Evolutionary conservation across 768 basidiomycete species (phyloP).

Genomic region (Macrolepiota albuminosa): DNA sequence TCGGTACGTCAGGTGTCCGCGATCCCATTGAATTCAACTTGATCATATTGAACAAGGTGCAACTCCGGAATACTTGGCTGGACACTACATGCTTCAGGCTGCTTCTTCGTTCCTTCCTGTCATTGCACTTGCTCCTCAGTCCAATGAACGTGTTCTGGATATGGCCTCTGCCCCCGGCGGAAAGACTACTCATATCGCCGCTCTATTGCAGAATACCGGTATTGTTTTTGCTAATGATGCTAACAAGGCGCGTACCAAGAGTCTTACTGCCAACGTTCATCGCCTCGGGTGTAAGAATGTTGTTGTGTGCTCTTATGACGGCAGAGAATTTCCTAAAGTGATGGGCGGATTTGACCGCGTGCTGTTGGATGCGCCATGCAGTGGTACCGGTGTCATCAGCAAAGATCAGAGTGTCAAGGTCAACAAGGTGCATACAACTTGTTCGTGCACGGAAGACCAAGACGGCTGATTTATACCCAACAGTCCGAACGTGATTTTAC

Average conservation of each 20-base stretch:
- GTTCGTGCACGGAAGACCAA: neutral
- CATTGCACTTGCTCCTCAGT: slow-evolving; percentile 89
- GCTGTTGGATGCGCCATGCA: slow-evolving; percentile 93
- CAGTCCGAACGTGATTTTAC: slow-evolving; percentile 95
- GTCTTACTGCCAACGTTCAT: slow-evolving; percentile 94
- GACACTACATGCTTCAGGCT: slow-evolving; percentile 99
- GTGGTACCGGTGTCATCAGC: slow-evolving; percentile 96
- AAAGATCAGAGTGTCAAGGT: slow-evolving; percentile 97
- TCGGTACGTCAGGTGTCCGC: slow-evolving; percentile 46
- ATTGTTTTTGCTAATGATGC: slow-evolving; percentile 96
- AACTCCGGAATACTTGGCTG: slow-evolving; percentile 97
- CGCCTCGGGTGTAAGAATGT: slow-evolving; percentile 98
- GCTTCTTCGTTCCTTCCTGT: slow-evolving; percentile 99
- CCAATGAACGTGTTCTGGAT: slow-evolving; percentile 90
- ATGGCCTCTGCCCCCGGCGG: slow-evolving; percentile 99
- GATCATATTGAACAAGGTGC: slow-evolving; percentile 48
- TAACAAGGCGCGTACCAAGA: slow-evolving; percentile 92
- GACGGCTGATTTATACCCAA: neutral
- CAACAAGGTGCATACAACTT: slow-evolving; percentile 71
- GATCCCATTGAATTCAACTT: neutral
- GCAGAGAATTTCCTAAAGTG: slow-evolving; percentile 96
- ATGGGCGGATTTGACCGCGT: slow-evolving; percentile 99
- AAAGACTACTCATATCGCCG: slow-evolving; percentile 97
- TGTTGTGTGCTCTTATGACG: slow-evolving; percentile 94
- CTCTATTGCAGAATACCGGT: slow-evolving; percentile 96